These are phyloP conservation scores for Dianthus caryophyllus DNA, from an alignment of 148 eudicot genomes.

Conservation along the genomic window DNA sequence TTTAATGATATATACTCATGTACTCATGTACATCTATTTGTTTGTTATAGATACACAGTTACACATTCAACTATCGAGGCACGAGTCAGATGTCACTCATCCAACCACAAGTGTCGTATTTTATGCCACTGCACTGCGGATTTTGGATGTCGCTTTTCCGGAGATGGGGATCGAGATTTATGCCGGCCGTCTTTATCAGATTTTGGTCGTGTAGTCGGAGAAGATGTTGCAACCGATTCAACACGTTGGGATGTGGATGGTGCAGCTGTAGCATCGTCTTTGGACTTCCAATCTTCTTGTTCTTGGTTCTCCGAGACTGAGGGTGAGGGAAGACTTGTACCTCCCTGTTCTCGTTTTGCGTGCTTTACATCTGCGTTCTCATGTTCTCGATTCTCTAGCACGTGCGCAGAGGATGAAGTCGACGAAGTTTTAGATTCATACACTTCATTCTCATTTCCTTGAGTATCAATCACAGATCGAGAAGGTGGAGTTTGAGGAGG, in stretches of 20 bases:
- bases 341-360: not conserved
- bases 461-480: not conserved
- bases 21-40: slow-evolving; percentile 15
- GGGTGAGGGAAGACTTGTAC: not conserved
- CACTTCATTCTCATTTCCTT: not conserved
- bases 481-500: slow-evolving; percentile 5
- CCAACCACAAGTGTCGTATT: slow-evolving; percentile 54
- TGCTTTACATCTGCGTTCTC: not conserved
- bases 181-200: not conserved
- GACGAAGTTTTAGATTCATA: slow-evolving; percentile 6
- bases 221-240: not conserved
- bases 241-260: slow-evolving; percentile 4
- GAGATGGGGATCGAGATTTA: slow-evolving; percentile 26
- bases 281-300: not conserved
- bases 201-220: not conserved
- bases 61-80: not conserved
- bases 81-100: slow-evolving; percentile 16
- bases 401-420: not conserved
- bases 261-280: not conserved
- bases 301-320: not conserved
- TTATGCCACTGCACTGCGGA: slow-evolving; percentile 41
- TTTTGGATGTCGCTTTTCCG: slow-evolving; percentile 23
- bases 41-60: slow-evolving; percentile 13
- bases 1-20: slow-evolving; percentile 4
- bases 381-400: slow-evolving; percentile 1